Conservation (phyloP, 768 basidiomycete genomes). For the Podaxis mareebaensis region DNA sequence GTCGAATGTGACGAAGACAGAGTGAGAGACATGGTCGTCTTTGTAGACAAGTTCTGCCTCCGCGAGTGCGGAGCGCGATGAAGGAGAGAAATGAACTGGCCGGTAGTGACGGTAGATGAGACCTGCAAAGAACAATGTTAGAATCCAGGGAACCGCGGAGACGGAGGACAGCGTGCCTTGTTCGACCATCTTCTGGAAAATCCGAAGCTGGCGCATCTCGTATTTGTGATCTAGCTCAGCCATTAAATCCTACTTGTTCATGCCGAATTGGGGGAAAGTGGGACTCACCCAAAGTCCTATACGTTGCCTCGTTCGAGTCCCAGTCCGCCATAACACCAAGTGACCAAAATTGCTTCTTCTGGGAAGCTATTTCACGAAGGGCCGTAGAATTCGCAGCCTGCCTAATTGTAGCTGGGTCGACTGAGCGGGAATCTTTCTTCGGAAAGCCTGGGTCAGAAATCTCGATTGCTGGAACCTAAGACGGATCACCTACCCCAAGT, state of each 20-base stretch:
- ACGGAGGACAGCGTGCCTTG: constrained; percentile 51
- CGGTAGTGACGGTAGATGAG: constrained; percentile 85
- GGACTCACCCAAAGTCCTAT: constrained; percentile 80
- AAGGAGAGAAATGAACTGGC: constrained; percentile 94
- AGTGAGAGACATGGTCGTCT: constrained; percentile 85
- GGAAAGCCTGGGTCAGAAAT: constrained; percentile 12
- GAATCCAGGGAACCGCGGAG: neutral
- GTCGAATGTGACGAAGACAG: constrained; percentile 82
- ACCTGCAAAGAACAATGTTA: constrained; percentile 38
- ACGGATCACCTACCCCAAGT: constrained; percentile 52
- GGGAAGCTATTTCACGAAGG: constrained; percentile 67
- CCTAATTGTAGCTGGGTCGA: constrained; percentile 60
- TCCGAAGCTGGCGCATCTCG: constrained; percentile 82
- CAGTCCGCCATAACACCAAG: constrained; percentile 95
- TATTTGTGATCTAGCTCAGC: constrained; percentile 69
- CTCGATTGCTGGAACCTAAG: constrained; percentile 3
- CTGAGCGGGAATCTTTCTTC: constrained; percentile 60
- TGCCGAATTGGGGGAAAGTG: neutral
- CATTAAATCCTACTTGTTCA: neutral
- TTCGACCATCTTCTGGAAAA: constrained; percentile 88
- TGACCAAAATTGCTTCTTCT: constrained; percentile 76
- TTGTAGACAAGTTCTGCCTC: constrained; percentile 93
- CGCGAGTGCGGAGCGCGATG: constrained; percentile 89
- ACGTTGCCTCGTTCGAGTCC: constrained; percentile 61
- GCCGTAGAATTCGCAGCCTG: constrained; percentile 73